Base-by-base conservation (phyloP, 805 yeast species). In the Schwanniomyces polymorphus region DNA sequence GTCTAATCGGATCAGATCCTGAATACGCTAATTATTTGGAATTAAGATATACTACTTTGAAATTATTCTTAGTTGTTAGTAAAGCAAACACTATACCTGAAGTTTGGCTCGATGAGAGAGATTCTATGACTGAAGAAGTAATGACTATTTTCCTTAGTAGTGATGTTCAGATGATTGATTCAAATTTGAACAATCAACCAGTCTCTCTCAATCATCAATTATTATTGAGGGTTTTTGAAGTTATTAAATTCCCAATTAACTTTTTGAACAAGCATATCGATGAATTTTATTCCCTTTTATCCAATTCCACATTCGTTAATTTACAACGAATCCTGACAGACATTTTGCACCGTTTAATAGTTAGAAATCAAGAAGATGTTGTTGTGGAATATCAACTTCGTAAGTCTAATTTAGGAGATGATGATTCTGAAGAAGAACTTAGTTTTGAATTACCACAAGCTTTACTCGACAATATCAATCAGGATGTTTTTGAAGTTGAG, bases 311-410 rank as follows among this genome's bases (percentile, higher is more conserved):
- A 3, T 60, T 58, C 39, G 42, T 51, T 11, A 49, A 54, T 11
- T 41, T 78, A 17, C 81, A 79, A 59, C 70, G 85, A 55, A 58
- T 79, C 4, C 66, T 75, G 5, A 67, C 74, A 3, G 47, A 52
- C 1, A 52, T 80, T 12, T 62, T 85, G 41, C 64, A 62, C 18
- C 56, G 51, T 9, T 41, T 78, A 17, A 75, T 85, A 29, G 59
- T 72, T 5, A 62, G 61, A 12, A 65, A 61, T 27, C 91, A 85
- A 56, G 84, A 84, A 54, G 81, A 79, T 17, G 59, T 76, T 28
- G 85, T 84, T 2, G 75, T 86, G 42, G 90, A 86, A 43, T 79
- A 74, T 52, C 85, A 84, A 47, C 67, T 86, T 43, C 64, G 60
- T 26, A 80, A 76, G 40, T 65, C 76, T n/a, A 65, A 60, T 11